Evolutionary conservation across 495 filamentous ascomycete species (phyloP), one percentile per base, ranked within the genome.

Genomic region (Xylaria sp.): DNA sequence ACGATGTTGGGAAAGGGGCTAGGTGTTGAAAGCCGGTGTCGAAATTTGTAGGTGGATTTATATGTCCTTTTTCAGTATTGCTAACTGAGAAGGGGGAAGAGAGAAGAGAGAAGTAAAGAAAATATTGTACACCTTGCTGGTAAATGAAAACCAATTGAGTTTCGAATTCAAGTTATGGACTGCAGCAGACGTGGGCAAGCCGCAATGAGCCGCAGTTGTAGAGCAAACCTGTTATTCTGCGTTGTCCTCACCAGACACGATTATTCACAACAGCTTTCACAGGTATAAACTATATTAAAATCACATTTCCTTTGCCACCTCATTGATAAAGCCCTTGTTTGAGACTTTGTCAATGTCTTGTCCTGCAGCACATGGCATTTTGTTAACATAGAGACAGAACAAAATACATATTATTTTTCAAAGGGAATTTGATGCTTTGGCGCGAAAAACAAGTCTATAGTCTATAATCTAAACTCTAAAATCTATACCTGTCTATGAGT

Each of bases 391-490:
- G 31, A 65, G 61, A 48, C 61, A n/a, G 0, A 31, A 31, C 24
- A 19, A 15, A 63, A 9, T 48, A 17, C 17, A 1, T 29, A 26
- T 29, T 17, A 15, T 48, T 63, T 48, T 46, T 11, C 15, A 11
- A 44, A 24, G 21, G 6, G n/a, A 7, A 19, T 17, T 33, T 2
- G 19, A 37, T 37, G 11, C 12, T 19, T 6, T 19, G 21, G 26
- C 19, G 6, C 1, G 5, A 19, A 17, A 17, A 19, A 46, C 31
- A 19, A 1, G 4, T 64, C 61, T 64, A 64, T 61, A 61, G 17
- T 61, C 59, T 61, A 61, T 40, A 40, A 12, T 61, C 59, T 61
- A 61, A 17, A n/a, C 11, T n/a, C n/a, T n/a, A n/a, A n/a, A n/a
- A n/a, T n/a, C n/a, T n/a, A n/a, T n/a, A n/a, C n/a, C n/a, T n/a